Conservation (phyloP, 2,329 filamentous ascomycete species). For the Thermothelomyces thermophilus region DNA sequence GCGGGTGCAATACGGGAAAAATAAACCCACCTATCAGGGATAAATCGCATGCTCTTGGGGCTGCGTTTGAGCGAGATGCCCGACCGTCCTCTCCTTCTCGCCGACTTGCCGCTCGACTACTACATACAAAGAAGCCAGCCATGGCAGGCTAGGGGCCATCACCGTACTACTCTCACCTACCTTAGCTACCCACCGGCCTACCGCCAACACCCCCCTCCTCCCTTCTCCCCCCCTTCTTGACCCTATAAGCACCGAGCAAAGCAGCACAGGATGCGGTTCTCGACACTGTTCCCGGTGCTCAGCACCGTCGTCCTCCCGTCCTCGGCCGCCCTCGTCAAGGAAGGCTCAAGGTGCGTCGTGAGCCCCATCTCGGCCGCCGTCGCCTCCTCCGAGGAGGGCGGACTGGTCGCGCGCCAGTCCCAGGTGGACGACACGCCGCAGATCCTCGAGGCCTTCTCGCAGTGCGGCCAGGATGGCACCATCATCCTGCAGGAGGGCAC, state of each 20-base stretch:
- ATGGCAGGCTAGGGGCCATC: too few species aligned
- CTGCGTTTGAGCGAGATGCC: neutral
- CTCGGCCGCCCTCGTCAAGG: conserved; percentile 21
- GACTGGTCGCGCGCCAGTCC: neutral
- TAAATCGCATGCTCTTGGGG: neutral
- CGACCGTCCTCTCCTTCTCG: neutral
- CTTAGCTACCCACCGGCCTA: too few species aligned
- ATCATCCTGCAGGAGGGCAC: conserved; percentile 44
- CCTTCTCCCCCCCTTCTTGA: too few species aligned
- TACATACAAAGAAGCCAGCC: too few species aligned
- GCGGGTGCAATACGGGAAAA: neutral
- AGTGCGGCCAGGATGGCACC: conserved; percentile 42
- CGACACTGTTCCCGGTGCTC: conserved; percentile 12
- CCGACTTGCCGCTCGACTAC: neutral
- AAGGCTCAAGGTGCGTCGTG: conserved; percentile 25
- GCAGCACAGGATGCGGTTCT: conserved; percentile 12
- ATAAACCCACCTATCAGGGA: conserved; percentile 3
- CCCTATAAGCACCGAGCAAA: too few species aligned
- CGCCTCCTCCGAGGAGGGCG: neutral
- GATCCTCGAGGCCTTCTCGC: conserved; percentile 43
- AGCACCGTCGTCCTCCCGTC: conserved; percentile 5
- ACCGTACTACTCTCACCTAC: too few species aligned
- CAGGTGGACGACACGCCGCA: conserved; percentile 42
- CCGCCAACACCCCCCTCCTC: too few species aligned
- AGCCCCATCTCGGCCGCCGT: conserved; percentile 20